phyloP scores from a whole-genome alignment of 768 basidiomycete genomes.

The Suillus ampliporus region DNA sequence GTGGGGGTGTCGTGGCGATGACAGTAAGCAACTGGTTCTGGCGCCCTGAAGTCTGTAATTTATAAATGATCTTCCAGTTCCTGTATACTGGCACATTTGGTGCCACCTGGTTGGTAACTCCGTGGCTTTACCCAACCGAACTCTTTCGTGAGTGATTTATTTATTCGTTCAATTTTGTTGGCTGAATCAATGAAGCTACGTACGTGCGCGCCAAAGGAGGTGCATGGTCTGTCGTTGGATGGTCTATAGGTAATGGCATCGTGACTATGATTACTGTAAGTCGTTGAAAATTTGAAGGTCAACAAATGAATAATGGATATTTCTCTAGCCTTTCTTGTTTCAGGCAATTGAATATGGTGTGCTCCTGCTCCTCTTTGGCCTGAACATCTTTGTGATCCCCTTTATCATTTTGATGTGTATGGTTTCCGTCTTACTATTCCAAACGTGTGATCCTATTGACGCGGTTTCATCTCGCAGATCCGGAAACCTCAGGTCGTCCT shows the following conservation, averaged over 20 bases:
- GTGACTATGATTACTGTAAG: conserved; percentile 17
- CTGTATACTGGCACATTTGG: conserved; percentile 18
- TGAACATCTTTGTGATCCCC: conserved; percentile 15
- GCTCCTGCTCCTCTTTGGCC: conserved; percentile 12
- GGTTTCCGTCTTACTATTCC: background rate
- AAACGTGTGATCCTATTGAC: background rate
- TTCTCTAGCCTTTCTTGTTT: conserved; percentile 15
- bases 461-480: conserved; percentile 7
- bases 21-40: background rate
- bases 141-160: conserved; percentile 13
- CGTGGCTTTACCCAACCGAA: conserved; percentile 16
- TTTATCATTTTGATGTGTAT: conserved; percentile 15
- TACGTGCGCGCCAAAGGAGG: conserved; percentile 15
- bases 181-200: background rate
- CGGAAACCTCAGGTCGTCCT: conserved; percentile 12
- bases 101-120: conserved; percentile 17
- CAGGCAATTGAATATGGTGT: conserved; percentile 16
- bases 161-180: too few relatives aligned
- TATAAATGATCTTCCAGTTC: conserved; percentile 10
- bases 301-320: background rate
- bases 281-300: background rate
- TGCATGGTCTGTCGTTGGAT: conserved; percentile 12
- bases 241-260: conserved; percentile 15
- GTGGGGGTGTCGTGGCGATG: background rate
- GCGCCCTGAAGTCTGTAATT: background rate